Base-by-base conservation (phyloP, 495 filamentous ascomycete genomes). In the Penicillium paradoxum region DNA sequence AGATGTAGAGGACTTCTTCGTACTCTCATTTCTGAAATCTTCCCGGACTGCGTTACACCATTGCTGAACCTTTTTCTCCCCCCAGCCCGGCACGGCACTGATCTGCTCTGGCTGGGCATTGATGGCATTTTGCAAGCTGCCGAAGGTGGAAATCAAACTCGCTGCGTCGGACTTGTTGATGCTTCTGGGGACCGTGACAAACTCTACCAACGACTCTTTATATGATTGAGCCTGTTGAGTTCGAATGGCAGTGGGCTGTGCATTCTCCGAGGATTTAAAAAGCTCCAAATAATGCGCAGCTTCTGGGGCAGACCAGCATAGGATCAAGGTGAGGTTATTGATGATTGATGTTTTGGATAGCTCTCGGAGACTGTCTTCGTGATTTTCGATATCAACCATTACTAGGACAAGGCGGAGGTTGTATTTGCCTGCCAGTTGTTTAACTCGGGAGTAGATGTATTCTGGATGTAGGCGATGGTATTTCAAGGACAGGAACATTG, bases 401-500 rank as follows among this genome's bases (percentile, higher is more conserved):
- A 85, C 84, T 22, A 97, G 77, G 3, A 98, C 68, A 22, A 97
- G 76, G 8, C 93, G 87, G 14, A 97, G 76, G 54, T 83, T 83
- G 73, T 91, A 97, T 65, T 88, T 89, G 15, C 84, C 84, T 19
- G 83, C 84, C 8, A 99, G 73, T 30, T 80, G 79, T 40, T 84
- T 82, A 54, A 99, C 89, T 51, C 93, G 89, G 19, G 85, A 88
- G 77, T 97, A 97, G 64, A 99, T 88, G 73, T 99, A 99, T 70
- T 97, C 93, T 1, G 93, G 93, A 68, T 99, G 95, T 41, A 97
- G 73, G 10, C 93, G 90, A 68, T 98, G 93, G 69, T 99, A 99
- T 69, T 99, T 99, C 29, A 99, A 79, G 22, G 87, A 91, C 43
- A 98, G 78, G 62, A 97, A 99, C 6, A 99, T 76, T 1, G 88